Evolutionary conservation across 306 rosid species (phyloP).

Genomic region (Echinosophora koreensis): DNA sequence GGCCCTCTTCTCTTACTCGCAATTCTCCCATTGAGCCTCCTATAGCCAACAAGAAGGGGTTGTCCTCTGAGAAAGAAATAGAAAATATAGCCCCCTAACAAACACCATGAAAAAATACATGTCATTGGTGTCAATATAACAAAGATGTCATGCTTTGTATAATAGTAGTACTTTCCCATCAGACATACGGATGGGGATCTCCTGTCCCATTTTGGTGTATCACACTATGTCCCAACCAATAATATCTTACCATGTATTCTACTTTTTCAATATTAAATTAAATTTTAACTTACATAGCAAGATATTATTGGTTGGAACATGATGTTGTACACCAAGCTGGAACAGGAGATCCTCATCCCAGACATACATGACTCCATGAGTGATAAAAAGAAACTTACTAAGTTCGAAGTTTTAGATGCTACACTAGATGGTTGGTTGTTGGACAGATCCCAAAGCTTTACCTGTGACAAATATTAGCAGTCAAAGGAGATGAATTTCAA

Average conservation of each 20-base stretch:
- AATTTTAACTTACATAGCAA: no score
- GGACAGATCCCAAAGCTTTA: constrained; percentile 94
- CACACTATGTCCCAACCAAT: no score
- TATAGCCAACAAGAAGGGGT: constrained; percentile 83
- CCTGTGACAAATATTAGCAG: constrained; percentile 57
- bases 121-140: constrained; percentile 24
- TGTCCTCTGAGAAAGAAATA: constrained; percentile 77
- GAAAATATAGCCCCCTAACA: constrained; percentile 85
- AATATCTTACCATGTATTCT: no score
- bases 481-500: constrained; percentile 10
- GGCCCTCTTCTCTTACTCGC: constrained; percentile 59
- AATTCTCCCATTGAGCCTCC: constrained; percentile 88
- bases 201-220: no score
- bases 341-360: no score
- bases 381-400: constrained; percentile 54
- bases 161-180: neutral
- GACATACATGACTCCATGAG: neutral
- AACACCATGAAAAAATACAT: constrained; percentile 40
- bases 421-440: constrained; percentile 84
- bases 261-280: no score
- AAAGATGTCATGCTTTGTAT: neutral
- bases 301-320: no score
- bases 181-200: no score
- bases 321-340: no score
- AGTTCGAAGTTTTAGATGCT: constrained; percentile 64